A percentile compares a stretch with the other conserved stretches of the same genome.
These are phyloP conservation scores for Eucalyptus cloeziana DNA, from an alignment of 345 rosid genomes.

Conservation along the genomic window DNA sequence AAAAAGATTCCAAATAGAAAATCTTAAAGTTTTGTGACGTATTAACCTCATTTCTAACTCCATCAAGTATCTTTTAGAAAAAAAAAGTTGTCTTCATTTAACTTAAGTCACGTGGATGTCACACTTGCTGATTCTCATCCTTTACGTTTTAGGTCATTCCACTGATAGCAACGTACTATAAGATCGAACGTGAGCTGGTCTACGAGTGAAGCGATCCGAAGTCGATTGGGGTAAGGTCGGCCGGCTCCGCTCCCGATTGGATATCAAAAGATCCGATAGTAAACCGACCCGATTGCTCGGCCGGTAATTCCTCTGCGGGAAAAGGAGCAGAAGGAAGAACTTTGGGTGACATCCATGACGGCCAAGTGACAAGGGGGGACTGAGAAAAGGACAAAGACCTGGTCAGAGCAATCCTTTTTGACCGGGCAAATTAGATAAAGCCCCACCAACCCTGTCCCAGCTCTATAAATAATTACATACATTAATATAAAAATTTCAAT, in stretches of 20 bases:
- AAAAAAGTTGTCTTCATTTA: fast-evolving
- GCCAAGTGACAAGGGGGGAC: not conserved
- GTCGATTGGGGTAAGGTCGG: not conserved
- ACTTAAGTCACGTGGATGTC: fast-evolving
- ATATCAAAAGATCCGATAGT: too few relatives aligned
- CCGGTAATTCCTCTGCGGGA: not conserved
- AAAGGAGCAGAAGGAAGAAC: not conserved
- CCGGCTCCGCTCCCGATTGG: too few relatives aligned
- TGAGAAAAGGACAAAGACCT: not conserved
- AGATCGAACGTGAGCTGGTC: fast-evolving
- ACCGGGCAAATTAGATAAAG: not conserved
- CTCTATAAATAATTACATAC: not conserved
- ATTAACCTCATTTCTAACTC: too few relatives aligned
- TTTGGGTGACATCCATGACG: not conserved
- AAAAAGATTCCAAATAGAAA: too few relatives aligned
- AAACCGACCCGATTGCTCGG: not conserved
- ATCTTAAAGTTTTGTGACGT: too few relatives aligned
- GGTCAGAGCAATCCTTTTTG: not conserved
- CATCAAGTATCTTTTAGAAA: fast-evolving
- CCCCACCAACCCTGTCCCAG: not conserved
- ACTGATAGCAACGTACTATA: not conserved
- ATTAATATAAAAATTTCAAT: not conserved
- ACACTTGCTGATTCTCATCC: too few relatives aligned
- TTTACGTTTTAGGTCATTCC: not conserved
- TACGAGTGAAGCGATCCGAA: not conserved